Evolutionary conservation across 2,329 filamentous ascomycete species (phyloP).

Genomic region (Catunica adiposa): DNA sequence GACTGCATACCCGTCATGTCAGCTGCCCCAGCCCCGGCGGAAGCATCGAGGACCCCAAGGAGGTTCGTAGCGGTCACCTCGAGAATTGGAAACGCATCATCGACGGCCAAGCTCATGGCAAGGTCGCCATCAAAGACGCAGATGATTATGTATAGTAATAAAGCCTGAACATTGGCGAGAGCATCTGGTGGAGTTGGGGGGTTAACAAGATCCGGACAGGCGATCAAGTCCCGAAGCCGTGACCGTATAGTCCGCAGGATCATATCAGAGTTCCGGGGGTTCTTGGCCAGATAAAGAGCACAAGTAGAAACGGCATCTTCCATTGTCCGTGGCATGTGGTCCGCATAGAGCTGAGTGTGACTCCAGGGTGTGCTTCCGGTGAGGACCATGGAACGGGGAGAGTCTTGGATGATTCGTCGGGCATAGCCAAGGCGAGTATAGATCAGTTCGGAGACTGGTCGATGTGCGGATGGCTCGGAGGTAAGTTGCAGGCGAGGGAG

Average conservation of each 20-base stretch:
- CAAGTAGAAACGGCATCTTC: constrained; percentile 38
- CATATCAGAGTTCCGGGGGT: constrained; percentile 28
- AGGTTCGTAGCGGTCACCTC: constrained; percentile 1
- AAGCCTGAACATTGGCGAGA: constrained; percentile 26
- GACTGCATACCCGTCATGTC: neutral
- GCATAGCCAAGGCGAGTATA: constrained; percentile 25
- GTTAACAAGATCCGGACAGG: constrained; percentile 17
- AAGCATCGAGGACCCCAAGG: neutral
- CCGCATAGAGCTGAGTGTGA: constrained; percentile 33
- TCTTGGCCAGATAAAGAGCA: constrained; percentile 35
- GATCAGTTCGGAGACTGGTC: constrained; percentile 13
- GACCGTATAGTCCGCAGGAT: constrained; percentile 33
- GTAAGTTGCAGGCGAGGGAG: neutral
- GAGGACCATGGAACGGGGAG: constrained; percentile 31
- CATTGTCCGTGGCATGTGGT: constrained; percentile 33
- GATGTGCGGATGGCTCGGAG: neutral
- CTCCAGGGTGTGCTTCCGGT: constrained; percentile 36
- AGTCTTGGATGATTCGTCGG: constrained; percentile 35
- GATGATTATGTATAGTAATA: constrained; percentile 31
- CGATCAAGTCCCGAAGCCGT: constrained; percentile 28
- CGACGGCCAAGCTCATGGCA: constrained; percentile 20
- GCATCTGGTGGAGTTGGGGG: constrained; percentile 19
- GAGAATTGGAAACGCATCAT: constrained; percentile 17
- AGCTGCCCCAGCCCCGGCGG: neutral
- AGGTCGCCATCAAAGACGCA: constrained; percentile 29